A percentile compares a stretch with the other conserved stretches of the same genome.
Conservation (phyloP, 140 eudicot genomes). For the Anethum foeniculum region DNA sequence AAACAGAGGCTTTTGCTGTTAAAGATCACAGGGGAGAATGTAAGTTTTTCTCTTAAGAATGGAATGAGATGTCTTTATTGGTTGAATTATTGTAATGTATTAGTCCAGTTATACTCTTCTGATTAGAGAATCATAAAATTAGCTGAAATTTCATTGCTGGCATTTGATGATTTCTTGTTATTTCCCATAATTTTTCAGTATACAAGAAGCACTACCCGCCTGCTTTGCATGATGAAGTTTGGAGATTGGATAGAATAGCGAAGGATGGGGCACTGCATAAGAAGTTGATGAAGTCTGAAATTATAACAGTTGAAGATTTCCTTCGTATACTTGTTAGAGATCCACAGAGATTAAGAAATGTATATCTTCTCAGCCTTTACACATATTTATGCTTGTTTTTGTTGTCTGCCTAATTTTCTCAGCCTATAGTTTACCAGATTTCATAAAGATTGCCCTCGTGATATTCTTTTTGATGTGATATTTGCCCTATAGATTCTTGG, state of each 20-base stretch:
- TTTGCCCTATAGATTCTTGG: constrained; percentile 39
- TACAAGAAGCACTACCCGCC: constrained; percentile 69
- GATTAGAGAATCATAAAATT: not conserved
- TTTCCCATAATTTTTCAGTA: constrained; percentile 30
- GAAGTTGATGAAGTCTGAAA: constrained; percentile 42
- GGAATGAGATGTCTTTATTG: not conserved
- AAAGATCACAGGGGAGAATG: constrained; percentile 72
- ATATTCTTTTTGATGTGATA: constrained; percentile 3
- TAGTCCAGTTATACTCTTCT: not conserved
- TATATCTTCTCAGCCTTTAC: constrained; percentile 17
- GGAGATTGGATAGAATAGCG: constrained; percentile 64
- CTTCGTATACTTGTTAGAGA: constrained; percentile 55
- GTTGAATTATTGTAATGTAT: too few relatives aligned
- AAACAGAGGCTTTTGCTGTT: constrained; percentile 57
- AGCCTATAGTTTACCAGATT: not conserved
- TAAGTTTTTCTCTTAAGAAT: constrained; percentile 12
- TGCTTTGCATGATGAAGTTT: constrained; percentile 57
- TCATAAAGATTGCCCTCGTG: not conserved
- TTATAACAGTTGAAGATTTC: constrained; percentile 51
- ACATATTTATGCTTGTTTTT: not conserved
- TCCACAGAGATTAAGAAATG: constrained; percentile 48
- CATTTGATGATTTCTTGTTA: not conserved
- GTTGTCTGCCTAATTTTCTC: not conserved
- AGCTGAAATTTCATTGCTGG: not conserved
- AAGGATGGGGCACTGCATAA: constrained; percentile 59